Evolutionary conservation across 495 filamentous ascomycete genomes (phyloP).

Genomic region (Tuber brumale): DNA sequence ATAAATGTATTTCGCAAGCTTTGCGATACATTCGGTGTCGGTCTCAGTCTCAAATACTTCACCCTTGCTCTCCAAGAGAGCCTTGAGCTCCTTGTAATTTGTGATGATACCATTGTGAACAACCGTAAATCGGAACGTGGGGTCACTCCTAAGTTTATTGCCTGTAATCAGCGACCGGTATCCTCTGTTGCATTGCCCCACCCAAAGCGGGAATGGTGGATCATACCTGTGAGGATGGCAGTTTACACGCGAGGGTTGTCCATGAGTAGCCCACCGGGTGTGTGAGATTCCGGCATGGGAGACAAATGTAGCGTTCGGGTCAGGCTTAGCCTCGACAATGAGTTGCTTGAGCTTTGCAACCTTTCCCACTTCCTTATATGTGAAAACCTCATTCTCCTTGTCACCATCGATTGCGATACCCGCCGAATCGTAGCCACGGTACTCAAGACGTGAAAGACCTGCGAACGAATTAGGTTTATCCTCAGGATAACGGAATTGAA

Average conservation of each 20-base stretch:
- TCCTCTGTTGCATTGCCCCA: conserved; percentile 43
- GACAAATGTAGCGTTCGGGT: conserved; percentile 86
- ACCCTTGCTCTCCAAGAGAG: conserved; percentile 83
- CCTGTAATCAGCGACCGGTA: conserved; percentile 30
- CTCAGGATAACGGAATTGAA: background rate
- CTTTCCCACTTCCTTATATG: conserved; percentile 99
- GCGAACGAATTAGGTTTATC: conserved; percentile 14
- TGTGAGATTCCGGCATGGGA: conserved; percentile 97
- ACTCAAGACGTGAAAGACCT: conserved; percentile 84
- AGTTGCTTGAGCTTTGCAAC: conserved; percentile 91
- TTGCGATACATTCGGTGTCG: conserved; percentile 97
- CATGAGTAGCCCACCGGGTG: conserved; percentile 98
- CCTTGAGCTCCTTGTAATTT: conserved; percentile 99
- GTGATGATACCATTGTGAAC: conserved; percentile 99
- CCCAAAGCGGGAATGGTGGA: conserved; percentile 17
- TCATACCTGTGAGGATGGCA: conserved; percentile 95
- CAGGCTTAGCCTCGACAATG: conserved; percentile 72
- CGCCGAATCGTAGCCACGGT: conserved; percentile 95
- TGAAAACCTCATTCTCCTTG: conserved; percentile 95
- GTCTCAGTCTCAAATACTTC: conserved; percentile 99
- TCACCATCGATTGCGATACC: conserved; percentile 93
- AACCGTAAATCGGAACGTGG: conserved; percentile 89
- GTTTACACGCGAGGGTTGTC: conserved; percentile 83
- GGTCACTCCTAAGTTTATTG: conserved; percentile 49
- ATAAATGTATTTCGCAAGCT: conserved; percentile 96